These are phyloP conservation scores for Leccinum uliginosum DNA, from an alignment of 768 basidiomycete species.

Conservation along the genomic window DNA sequence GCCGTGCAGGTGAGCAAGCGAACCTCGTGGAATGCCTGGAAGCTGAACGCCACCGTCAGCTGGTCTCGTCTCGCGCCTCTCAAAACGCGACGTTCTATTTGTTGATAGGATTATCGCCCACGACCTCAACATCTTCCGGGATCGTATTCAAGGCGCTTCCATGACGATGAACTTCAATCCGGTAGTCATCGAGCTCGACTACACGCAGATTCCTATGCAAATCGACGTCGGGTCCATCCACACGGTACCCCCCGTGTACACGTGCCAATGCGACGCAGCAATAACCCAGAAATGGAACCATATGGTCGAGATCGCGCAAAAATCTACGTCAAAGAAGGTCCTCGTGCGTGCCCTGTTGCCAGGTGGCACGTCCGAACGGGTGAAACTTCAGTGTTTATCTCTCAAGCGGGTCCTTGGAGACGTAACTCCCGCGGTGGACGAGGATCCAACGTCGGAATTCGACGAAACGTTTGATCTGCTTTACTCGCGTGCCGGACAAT, in stretches of 20 bases:
- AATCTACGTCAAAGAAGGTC: conserved; percentile 16
- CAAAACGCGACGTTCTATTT: conserved; percentile 22
- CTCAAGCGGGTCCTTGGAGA: conserved; percentile 16
- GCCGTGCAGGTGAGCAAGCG: conserved; percentile 19
- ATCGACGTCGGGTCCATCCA: conserved; percentile 15
- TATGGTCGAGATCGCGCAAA: conserved; percentile 27
- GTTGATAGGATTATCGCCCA: conserved; percentile 22
- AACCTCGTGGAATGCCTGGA: neutral
- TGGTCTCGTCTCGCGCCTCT: conserved; percentile 18
- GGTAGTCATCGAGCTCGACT: conserved; percentile 27
- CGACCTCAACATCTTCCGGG: conserved; percentile 13
- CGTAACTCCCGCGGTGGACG: neutral
- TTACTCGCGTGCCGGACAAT: conserved; percentile 20
- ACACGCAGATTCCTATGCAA: conserved; percentile 16
- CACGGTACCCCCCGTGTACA: conserved; percentile 5
- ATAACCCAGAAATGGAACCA: conserved; percentile 24
- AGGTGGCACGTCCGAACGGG: conserved; percentile 19
- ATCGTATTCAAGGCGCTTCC: conserved; percentile 14
- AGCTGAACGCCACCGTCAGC: conserved; percentile 10
- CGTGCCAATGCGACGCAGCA: conserved; percentile 22
- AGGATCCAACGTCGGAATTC: conserved; percentile 16
- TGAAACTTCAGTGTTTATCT: conserved; percentile 25
- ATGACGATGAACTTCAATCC: conserved; percentile 1
- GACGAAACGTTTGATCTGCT: conserved; percentile 23
- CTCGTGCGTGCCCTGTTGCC: conserved; percentile 29